Conservation (phyloP, 2,329 filamentous ascomycete species). For the Magnaporthiopsis incrustans region DNA sequence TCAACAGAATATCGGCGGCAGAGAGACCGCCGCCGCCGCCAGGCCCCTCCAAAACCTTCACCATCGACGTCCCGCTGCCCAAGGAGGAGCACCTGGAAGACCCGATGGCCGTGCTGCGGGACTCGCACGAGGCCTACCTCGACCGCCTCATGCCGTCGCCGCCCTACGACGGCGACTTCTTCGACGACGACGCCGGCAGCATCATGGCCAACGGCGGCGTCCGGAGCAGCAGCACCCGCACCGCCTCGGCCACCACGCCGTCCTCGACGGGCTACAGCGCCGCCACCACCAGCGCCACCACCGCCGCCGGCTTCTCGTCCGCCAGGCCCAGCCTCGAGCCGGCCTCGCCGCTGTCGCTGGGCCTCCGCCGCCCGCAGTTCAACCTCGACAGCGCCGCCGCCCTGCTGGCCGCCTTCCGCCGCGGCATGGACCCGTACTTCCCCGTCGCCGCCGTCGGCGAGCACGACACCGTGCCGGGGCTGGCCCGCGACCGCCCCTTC, state of each 20-base stretch:
- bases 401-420: slow-evolving; percentile 34
- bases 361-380: slow-evolving; percentile 43
- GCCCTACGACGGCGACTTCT: background rate
- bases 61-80: slow-evolving; percentile 42
- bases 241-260: background rate
- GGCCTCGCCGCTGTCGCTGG: slow-evolving; percentile 15
- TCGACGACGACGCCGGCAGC: slow-evolving; percentile 7
- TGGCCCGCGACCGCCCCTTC: slow-evolving; percentile 41
- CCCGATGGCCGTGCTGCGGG: slow-evolving; percentile 33
- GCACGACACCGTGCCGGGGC: slow-evolving; percentile 31
- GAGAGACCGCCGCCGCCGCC: slow-evolving; percentile 19
- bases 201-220: background rate
- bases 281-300: background rate
- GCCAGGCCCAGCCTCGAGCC: background rate
- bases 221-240: slow-evolving; percentile 13
- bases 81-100: slow-evolving; percentile 28
- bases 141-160: slow-evolving; percentile 28
- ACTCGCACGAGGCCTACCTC: slow-evolving; percentile 33
- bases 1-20: slow-evolving; percentile 3
- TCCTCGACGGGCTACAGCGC: background rate
- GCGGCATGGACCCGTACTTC: slow-evolving; percentile 26
- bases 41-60: slow-evolving; percentile 41
- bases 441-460: slow-evolving; percentile 34
- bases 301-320: background rate
- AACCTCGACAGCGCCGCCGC: slow-evolving; percentile 44